Percentiles rank a stretch among this genome's conserved stretches.
These are phyloP conservation scores for Acacia concinna DNA, from an alignment of 331 rosid species.

Conservation along the genomic window DNA sequence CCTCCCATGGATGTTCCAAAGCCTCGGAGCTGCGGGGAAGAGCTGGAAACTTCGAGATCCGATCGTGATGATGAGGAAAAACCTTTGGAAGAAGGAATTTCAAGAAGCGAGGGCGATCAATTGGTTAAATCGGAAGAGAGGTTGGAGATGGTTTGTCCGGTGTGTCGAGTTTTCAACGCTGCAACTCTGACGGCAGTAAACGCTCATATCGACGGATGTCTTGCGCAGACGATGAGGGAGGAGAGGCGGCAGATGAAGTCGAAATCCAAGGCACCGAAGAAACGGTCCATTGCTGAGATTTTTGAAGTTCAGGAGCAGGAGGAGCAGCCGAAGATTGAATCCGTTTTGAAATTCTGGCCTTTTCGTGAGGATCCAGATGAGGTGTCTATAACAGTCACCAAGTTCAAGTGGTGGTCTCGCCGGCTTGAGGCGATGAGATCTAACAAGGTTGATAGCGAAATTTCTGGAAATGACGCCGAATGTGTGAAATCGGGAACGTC, in stretches of 20 bases:
- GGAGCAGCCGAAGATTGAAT: conserved; percentile 14
- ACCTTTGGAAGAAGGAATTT: conserved; percentile 28
- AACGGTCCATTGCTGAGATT: conserved; percentile 72
- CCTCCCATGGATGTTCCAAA: conserved; percentile 63
- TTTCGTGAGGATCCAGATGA: conserved; percentile 7
- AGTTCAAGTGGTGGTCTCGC: conserved; percentile 26
- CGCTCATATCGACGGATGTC: conserved; percentile 56
- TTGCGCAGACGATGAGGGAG: conserved; percentile 36
- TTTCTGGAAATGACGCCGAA: conserved; percentile 13
- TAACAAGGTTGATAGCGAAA: not conserved
- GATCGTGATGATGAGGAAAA: not conserved
- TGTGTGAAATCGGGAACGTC: conserved; percentile 19
- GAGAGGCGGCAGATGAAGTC: conserved; percentile 37
- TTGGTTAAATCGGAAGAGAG: conserved; percentile 32
- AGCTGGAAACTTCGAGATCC: conserved; percentile 42
- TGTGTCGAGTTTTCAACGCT: conserved; percentile 52
- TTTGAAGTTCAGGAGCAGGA: conserved; percentile 52
- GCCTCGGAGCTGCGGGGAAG: conserved; percentile 48
- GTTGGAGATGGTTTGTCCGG: conserved; percentile 58
- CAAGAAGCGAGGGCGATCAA: conserved; percentile 9
- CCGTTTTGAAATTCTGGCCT: conserved; percentile 27
- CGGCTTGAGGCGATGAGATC: conserved; percentile 15
- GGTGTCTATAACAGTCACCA: conserved; percentile 27
- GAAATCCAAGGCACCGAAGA: conserved; percentile 57
- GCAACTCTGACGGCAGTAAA: conserved; percentile 59